Base-by-base conservation (phyloP, 1,284 basidiomycete genomes). In the Cutaneotrichosporon sp. region DNA sequence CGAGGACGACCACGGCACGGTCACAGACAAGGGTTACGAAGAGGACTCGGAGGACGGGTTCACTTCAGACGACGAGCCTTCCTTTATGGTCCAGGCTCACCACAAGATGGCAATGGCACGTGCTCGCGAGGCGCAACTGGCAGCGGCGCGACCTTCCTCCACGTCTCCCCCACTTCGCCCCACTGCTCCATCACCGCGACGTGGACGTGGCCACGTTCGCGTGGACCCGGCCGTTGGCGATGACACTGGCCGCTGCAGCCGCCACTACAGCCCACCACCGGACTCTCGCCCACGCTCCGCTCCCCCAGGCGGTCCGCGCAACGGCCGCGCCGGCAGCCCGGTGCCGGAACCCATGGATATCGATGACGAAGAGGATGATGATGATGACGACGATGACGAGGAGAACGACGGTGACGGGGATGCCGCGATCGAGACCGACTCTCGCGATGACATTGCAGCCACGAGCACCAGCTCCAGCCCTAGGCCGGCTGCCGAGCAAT, bases 341-440 rank as follows among this genome's bases (percentile, higher is more conserved):
- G 72, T 73, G 61, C 76, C 76, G 0, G 47, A 55, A 13, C 51
- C 81, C 8, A 52, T 60, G 22, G 36, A 52, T 22, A 14, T 56
- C 22, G 87, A 89, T 59, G 86, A 87, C 11, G 87, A 88, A 30
- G 81, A 82, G 4, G 81, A 80, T 26, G 71, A 73, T 31, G 69
- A 70, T 2, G 69, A 63, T 2, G 65, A 68, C 22, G 67, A 72
- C n/a, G 65, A 72, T 13, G 60, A 87, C 0, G 86, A 88, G 52
- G 86, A 88, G 9, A 87, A 88, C 9, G 42, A 58, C 36, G 11
- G 18, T 11, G 53, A 47, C 34, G 51, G 26, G 14, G 32, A 14
- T 30, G 49, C 22, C 0, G 49, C 16, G 18, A 4, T 18, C 18
- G 7, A 46, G 42, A 46, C 18, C 16, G 42, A 46, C 42, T 46